Evolutionary conservation across 306 rosid genomes (phyloP), one percentile per base, ranked within the genome.

Genomic region (Sicyos baderoa): DNA sequence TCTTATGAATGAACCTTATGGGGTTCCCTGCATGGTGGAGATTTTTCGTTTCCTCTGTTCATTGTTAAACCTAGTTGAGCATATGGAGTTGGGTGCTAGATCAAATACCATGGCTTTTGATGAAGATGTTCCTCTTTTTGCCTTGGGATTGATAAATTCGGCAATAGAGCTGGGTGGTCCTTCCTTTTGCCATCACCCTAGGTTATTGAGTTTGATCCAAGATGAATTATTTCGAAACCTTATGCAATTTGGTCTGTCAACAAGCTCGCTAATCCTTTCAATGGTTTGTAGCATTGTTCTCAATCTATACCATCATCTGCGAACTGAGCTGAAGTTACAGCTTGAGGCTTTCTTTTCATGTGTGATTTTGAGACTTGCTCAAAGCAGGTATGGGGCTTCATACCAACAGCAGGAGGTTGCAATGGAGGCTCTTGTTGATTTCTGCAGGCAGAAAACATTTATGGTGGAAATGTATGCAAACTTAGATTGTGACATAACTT

Each of bases 1-100:
- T 82, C 86, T 83, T 21, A 88, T 87, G 95, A 86, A 87, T 60
- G 98, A 85, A 77, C 99, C 97, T 16, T 93, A 84, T 56, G 99
- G 99, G 70, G 97, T 88, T 65, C 91, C 99, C 55, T 90, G 99
- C 86, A 94, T 94, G 99, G 91, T 94, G 83, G 97, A 94, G 80
- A 88, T 88, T 78, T 90, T 94, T 79, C 87, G 87, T 75, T 90
- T 88, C 77, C 84, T 94, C 52, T 94, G 99, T 74, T 88, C 96
- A 77, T 80, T 88, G 86, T 82, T 90, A 77, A 88, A 86, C 84
- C 82, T 84, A 82, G 83, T 82, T 37, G 95, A 93, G 87, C 80
- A 86, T 76, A 77, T 75, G 66, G 97, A 83, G 72, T 72, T 84
- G 75, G 96, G 84, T 69, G 77, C 90, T 32, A 88, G 89, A 79